A percentile compares a stretch with the other conserved stretches of the same genome.
These are phyloP conservation scores for Arachnopeziza araneosa DNA, from an alignment of 2,329 filamentous ascomycete genomes.

Conservation along the genomic window DNA sequence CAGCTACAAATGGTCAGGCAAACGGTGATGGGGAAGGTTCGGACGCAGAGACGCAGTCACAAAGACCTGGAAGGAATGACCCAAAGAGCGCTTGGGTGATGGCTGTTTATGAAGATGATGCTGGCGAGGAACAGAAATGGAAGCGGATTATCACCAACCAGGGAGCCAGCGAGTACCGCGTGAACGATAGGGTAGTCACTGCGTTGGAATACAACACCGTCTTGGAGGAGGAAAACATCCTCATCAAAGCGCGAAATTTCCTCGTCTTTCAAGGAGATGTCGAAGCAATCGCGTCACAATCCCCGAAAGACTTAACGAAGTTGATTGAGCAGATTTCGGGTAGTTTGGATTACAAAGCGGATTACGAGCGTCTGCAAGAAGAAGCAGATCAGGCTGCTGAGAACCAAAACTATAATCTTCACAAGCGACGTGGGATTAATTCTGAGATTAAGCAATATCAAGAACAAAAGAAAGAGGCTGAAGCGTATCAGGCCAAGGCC, in stretches of 20 bases:
- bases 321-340: conserved; percentile 97
- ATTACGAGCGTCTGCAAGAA: conserved; percentile 86
- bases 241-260: conserved; percentile 97
- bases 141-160: conserved; percentile 87
- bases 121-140: conserved; percentile 91
- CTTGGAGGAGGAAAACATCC: conserved; percentile 87
- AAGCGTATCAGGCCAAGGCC: conserved; percentile 85
- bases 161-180: conserved; percentile 90
- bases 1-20: conserved; percentile 52
- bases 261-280: conserved; percentile 98
- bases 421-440: conserved; percentile 88
- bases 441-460: conserved; percentile 97
- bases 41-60: conserved; percentile 53
- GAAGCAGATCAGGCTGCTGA: conserved; percentile 84
- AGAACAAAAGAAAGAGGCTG: conserved; percentile 92
- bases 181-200: conserved; percentile 86
- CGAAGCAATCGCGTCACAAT: conserved; percentile 92
- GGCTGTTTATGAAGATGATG: conserved; percentile 98
- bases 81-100: conserved; percentile 97
- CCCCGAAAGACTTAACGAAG: conserved; percentile 85
- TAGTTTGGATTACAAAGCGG: conserved; percentile 86
- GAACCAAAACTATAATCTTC: conserved; percentile 81
- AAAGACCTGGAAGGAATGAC: conserved; percentile 67
- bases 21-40: conserved; percentile 54
- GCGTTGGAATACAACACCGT: conserved; percentile 91